A percentile compares a stretch with the other conserved stretches of the same genome.
Evolutionary conservation across 495 filamentous ascomycete genomes (phyloP).

Genomic region (Xylaria longipes): DNA sequence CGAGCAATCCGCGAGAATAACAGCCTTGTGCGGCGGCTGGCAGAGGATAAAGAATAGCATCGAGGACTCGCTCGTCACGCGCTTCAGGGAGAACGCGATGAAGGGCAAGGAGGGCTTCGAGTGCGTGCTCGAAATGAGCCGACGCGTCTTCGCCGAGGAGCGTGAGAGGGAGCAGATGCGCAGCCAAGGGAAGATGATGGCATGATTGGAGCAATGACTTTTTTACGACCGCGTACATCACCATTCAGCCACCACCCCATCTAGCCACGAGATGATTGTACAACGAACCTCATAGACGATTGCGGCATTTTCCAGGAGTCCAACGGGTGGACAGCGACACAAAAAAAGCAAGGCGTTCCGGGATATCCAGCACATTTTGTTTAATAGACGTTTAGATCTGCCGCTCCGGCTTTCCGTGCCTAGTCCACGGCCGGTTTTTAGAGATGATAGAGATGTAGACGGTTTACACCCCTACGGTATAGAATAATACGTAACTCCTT

Average conservation of each 20-base stretch:
- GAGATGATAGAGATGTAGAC: constrained; percentile 22
- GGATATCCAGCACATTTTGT: constrained; percentile 36
- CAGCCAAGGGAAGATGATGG: constrained; percentile 35
- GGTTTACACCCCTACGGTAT: neutral
- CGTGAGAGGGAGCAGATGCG: constrained; percentile 62
- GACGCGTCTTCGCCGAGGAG: constrained; percentile 90
- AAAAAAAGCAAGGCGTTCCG: constrained; percentile 44
- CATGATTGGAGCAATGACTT: constrained; percentile 13
- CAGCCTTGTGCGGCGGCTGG: constrained; percentile 93
- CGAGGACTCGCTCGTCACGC: constrained; percentile 85
- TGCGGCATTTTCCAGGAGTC: constrained; percentile 37
- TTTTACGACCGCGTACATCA: constrained; percentile 18
- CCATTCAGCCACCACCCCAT: constrained; percentile 2
- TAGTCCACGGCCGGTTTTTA: neutral
- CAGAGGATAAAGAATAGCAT: constrained; percentile 92
- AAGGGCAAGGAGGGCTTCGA: constrained; percentile 94
- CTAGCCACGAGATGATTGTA: constrained; percentile 21
- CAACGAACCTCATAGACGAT: constrained; percentile 35
- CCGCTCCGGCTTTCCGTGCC: constrained; percentile 5
- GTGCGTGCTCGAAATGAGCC: constrained; percentile 89
- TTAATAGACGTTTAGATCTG: constrained; percentile 34
- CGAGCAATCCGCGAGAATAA: constrained; percentile 87
- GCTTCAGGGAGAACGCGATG: constrained; percentile 88
- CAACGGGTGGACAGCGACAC: constrained; percentile 22
- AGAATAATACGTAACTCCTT: constrained; percentile 17